phyloP scores from a whole-genome alignment of 2,329 filamentous ascomycete genomes.

The Arthrobotrys megalospora region DNA sequence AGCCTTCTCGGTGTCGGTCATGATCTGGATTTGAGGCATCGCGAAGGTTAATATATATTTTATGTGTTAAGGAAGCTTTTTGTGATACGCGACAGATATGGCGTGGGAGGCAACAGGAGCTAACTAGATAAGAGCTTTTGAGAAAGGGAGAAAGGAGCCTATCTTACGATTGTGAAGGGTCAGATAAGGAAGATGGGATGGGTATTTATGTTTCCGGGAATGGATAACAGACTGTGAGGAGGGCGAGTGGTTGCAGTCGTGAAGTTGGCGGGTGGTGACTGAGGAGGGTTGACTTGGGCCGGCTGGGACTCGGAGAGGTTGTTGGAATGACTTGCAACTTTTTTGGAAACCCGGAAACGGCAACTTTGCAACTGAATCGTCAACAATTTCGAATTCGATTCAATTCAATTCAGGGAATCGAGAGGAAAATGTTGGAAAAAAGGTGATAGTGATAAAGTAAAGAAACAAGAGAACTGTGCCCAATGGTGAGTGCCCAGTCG shows the following conservation, averaged over 20 bases:
- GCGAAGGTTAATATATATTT: slow-evolving; percentile 13
- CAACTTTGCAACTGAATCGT: slow-evolving; percentile 7
- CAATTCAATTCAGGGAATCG: neutral
- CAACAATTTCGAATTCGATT: neutral
- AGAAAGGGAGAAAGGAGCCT: neutral
- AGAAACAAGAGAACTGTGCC: neutral
- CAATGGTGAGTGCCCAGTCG: neutral
- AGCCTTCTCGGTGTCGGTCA: slow-evolving; percentile 61
- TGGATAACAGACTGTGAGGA: slow-evolving; percentile 66
- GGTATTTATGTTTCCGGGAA: slow-evolving; percentile 62
- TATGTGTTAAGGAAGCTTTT: neutral
- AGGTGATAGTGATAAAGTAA: no score
- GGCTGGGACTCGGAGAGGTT: slow-evolving; percentile 63
- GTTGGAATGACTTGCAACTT: slow-evolving; percentile 60
- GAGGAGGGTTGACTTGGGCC: slow-evolving; percentile 49
- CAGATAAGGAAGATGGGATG: neutral
- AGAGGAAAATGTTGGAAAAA: slow-evolving; percentile 7
- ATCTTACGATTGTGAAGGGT: slow-evolving; percentile 3
- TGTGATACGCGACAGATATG: neutral
- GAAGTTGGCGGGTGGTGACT: slow-evolving; percentile 25
- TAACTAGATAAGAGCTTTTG: neutral
- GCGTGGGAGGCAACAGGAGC: neutral
- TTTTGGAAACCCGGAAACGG: slow-evolving; percentile 3
- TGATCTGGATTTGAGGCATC: slow-evolving; percentile 57
- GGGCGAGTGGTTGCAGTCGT: slow-evolving; percentile 62